Evolutionary conservation across 768 basidiomycete genomes (phyloP).

Genomic region (Dentipellis fragilis): DNA sequence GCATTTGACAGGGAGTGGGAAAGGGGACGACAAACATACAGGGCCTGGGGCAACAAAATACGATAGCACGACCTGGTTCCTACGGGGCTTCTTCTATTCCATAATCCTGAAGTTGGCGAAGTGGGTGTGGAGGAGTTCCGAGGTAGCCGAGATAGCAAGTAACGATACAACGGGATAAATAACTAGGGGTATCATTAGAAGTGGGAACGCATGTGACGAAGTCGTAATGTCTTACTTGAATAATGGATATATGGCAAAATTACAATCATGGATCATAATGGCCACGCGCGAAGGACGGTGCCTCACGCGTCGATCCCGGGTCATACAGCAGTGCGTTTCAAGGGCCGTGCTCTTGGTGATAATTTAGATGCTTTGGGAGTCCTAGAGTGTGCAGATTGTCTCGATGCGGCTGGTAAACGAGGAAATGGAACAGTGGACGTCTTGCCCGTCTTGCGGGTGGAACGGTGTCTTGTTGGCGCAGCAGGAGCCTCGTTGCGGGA

Average conservation of each 20-base stretch:
- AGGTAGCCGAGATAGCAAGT: background rate
- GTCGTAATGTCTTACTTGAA: background rate
- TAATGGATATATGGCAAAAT: background rate
- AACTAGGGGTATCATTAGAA: too few relatives aligned
- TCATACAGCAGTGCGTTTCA: constrained; percentile 7
- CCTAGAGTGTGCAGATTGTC: constrained; percentile 9
- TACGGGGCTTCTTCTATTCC: too few relatives aligned
- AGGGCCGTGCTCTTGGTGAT: constrained; percentile 11
- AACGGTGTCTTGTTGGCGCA: background rate
- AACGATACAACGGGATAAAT: background rate
- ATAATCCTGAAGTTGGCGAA: too few relatives aligned
- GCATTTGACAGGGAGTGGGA: too few relatives aligned
- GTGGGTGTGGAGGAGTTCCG: too few relatives aligned
- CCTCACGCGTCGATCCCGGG: background rate
- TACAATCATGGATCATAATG: too few relatives aligned
- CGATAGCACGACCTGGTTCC: too few relatives aligned
- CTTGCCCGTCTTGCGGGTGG: background rate
- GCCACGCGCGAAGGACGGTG: too few relatives aligned
- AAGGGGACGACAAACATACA: too few relatives aligned
- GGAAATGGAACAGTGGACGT: constrained; percentile 3
- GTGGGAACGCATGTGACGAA: too few relatives aligned
- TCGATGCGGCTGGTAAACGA: constrained; percentile 2
- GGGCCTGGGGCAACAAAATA: too few relatives aligned
- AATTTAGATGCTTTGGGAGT: constrained; percentile 3
- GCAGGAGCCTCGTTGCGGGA: background rate